Percentiles rank a stretch among this genome's conserved stretches.
These are phyloP conservation scores for Aspergillus egyptiacus DNA, from an alignment of 495 filamentous ascomycete genomes.

Conservation along the genomic window DNA sequence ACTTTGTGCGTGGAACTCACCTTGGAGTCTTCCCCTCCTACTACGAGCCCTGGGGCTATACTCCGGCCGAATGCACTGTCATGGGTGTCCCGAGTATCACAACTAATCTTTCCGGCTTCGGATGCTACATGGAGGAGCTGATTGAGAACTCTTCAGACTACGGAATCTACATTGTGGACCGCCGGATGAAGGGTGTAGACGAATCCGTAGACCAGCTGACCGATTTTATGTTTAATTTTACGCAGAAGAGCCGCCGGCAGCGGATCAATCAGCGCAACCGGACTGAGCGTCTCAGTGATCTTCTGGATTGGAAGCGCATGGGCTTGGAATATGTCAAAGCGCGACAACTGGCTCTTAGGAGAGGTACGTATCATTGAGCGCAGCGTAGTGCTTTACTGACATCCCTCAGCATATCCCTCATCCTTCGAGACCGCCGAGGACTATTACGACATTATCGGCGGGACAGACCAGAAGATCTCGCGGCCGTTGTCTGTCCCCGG, in stretches of 20 bases:
- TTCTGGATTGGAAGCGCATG: constrained; percentile 99
- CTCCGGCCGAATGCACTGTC: constrained; percentile 95
- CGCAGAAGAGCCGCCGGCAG: constrained; percentile 87
- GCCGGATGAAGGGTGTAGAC: constrained; percentile 90
- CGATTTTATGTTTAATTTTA: constrained; percentile 91
- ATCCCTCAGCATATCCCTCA: constrained; percentile 65
- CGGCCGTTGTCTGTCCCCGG: constrained; percentile 90
- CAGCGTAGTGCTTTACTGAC: neutral
- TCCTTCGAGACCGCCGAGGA: constrained; percentile 75
- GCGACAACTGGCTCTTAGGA: constrained; percentile 80
- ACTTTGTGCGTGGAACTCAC: constrained; percentile 96
- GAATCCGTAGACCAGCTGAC: constrained; percentile 94
- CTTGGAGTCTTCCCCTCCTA: constrained; percentile 94
- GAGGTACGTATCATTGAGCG: constrained; percentile 45
- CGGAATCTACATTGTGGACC: constrained; percentile 98
- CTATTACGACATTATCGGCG: constrained; percentile 76
- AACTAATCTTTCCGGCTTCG: constrained; percentile 94
- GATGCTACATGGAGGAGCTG: constrained; percentile 98
- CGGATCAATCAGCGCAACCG: constrained; percentile 98
- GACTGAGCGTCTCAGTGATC: constrained; percentile 90
- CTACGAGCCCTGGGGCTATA: constrained; percentile 99
- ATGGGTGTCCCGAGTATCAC: constrained; percentile 99
- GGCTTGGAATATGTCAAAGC: constrained; percentile 99
- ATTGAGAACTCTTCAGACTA: constrained; percentile 98
- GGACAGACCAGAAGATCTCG: constrained; percentile 86